phyloP scores from a whole-genome alignment of 1,284 basidiomycete species.

The Ganoderma boninense region DNA sequence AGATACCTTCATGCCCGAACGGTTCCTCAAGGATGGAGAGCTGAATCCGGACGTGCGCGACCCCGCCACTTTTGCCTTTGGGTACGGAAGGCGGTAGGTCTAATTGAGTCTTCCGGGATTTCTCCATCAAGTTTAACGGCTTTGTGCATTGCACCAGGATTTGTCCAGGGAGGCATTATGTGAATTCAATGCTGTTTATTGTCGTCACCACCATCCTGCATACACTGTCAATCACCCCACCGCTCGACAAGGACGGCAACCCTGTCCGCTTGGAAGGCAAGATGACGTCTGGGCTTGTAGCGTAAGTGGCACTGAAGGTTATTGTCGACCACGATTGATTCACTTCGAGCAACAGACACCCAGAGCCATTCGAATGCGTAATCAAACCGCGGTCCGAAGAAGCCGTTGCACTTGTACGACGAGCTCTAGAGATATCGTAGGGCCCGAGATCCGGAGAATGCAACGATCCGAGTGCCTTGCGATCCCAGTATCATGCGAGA shows the following conservation, averaged over 20 bases:
- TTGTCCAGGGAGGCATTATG: constrained; percentile 25
- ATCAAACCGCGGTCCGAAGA: constrained; percentile 14
- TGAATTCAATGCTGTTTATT: constrained; percentile 16
- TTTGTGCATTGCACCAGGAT: constrained; percentile 9
- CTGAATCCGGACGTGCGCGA: constrained; percentile 40
- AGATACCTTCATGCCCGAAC: constrained; percentile 45
- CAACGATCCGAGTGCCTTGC: neutral
- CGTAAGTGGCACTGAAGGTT: constrained; percentile 3
- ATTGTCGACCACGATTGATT: neutral
- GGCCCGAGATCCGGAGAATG: neutral
- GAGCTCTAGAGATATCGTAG: neutral
- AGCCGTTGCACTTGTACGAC: constrained; percentile 2
- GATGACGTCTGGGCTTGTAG: constrained; percentile 14
- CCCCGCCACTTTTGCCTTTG: constrained; percentile 42
- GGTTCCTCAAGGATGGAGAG: constrained; percentile 45
- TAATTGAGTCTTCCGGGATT: too few relatives aligned
- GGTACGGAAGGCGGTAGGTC: constrained; percentile 45
- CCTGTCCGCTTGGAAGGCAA: constrained; percentile 11
- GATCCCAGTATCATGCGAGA: neutral
- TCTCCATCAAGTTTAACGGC: too few relatives aligned
- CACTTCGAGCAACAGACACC: constrained; percentile 1
- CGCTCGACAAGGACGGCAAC: constrained; percentile 8
- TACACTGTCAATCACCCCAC: constrained; percentile 12
- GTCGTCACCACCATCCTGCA: constrained; percentile 19
- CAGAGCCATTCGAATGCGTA: constrained; percentile 14